These are phyloP conservation scores for Gracilaria gracilis DNA, from an alignment of 23 red algal genomes.

Conservation along the genomic window DNA sequence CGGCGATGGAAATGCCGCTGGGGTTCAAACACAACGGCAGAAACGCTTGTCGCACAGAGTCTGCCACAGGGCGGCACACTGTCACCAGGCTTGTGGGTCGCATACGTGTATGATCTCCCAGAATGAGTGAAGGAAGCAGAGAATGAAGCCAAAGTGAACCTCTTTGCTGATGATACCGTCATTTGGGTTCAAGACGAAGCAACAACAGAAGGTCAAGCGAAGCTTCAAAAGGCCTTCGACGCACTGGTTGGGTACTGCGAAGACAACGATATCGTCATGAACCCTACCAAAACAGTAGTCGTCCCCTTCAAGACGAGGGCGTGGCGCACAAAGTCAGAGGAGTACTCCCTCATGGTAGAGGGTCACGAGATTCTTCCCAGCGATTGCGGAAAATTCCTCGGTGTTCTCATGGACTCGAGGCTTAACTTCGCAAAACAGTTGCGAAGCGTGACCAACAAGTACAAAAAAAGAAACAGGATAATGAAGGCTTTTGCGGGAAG, in stretches of 20 bases:
- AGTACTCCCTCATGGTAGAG: background rate
- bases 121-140: background rate
- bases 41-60: background rate
- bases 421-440: too few species aligned
- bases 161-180: conserved; percentile 1
- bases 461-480: too few species aligned
- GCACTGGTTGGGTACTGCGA: background rate
- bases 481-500: too few species aligned
- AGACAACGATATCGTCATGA: background rate
- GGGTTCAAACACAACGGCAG: background rate
- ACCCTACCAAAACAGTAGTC: background rate
- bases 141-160: background rate
- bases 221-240: too few species aligned
- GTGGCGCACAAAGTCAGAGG: too few species aligned
- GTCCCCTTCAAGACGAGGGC: background rate
- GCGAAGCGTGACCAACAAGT: too few species aligned
- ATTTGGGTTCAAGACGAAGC: background rate
- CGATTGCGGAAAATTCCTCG: too few species aligned
- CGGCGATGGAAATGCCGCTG: background rate
- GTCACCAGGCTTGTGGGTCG: background rate
- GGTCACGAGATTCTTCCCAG: too few species aligned
- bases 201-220: background rate
- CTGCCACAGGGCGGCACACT: conserved; percentile 6
- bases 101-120: too few species aligned
- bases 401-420: too few species aligned